A percentile compares a stretch with the other conserved stretches of the same genome.
phyloP scores from a whole-genome alignment of 2,329 filamentous ascomycete species.

The Dactylonectria estremocensis region DNA sequence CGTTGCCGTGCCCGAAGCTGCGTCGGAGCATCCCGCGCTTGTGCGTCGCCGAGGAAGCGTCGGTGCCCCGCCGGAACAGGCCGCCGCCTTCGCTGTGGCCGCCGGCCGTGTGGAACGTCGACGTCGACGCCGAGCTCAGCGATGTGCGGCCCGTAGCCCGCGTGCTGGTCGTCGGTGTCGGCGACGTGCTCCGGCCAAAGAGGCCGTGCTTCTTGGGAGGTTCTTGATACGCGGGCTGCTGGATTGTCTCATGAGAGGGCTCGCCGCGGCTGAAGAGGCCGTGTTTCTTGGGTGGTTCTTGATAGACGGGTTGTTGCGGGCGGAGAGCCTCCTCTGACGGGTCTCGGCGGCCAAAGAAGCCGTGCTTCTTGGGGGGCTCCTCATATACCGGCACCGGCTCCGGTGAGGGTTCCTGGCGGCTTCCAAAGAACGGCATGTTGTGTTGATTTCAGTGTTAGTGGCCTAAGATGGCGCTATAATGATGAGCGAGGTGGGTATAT shows the following conservation, averaged over 20 bases:
- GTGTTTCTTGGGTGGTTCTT: conserved; percentile 51
- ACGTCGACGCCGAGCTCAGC: conserved; percentile 25
- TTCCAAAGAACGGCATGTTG: conserved; percentile 53
- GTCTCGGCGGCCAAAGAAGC: conserved; percentile 42
- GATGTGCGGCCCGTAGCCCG: conserved; percentile 34
- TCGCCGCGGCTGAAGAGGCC: conserved; percentile 57
- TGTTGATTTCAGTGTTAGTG: conserved; percentile 1
- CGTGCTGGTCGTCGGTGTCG: conserved; percentile 36
- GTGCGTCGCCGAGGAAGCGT: conserved; percentile 15
- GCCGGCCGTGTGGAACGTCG: conserved; percentile 25
- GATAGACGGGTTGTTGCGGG: conserved; percentile 29
- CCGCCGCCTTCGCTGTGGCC: conserved; percentile 8
- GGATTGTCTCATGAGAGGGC: conserved; percentile 49
- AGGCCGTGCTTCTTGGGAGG: conserved; percentile 52
- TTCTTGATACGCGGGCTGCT: conserved; percentile 38
- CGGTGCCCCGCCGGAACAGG: conserved; percentile 28
- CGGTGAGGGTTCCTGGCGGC: conserved; percentile 46
- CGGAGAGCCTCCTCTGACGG: conserved; percentile 52
- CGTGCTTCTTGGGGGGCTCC: conserved; percentile 18
- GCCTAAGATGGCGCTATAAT: not conserved
- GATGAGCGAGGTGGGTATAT: not conserved
- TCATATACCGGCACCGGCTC: conserved; percentile 43
- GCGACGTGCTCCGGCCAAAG: conserved; percentile 52
- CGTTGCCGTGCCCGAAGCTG: conserved; percentile 61
- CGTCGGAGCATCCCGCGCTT: conserved; percentile 59